Percentiles rank a stretch among this genome's conserved stretches.
Evolutionary conservation across 2,329 filamentous ascomycete genomes (phyloP).

Genomic region (Microsporum ferrugineum): DNA sequence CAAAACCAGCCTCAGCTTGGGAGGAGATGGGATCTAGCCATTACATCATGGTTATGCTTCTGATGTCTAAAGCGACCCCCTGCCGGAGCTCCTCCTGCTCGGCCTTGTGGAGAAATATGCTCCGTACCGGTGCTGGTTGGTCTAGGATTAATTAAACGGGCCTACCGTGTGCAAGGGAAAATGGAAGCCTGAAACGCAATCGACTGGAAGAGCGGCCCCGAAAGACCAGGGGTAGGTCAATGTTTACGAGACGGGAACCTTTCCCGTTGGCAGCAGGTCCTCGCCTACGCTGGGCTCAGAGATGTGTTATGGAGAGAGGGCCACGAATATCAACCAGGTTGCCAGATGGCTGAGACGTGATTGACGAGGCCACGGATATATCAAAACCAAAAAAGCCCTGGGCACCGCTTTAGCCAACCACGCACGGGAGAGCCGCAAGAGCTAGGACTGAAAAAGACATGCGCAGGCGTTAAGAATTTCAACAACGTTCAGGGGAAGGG

Average conservation of each 20-base stretch:
- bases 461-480: not conserved
- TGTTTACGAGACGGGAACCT: not conserved
- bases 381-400: not conserved
- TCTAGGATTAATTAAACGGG: not conserved
- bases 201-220: not conserved
- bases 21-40: not conserved
- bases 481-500: not conserved
- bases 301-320: not conserved
- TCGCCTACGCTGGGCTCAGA: not conserved
- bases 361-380: not conserved
- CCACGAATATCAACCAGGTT: not conserved
- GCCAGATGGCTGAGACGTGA: not conserved
- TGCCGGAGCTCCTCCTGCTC: not conserved
- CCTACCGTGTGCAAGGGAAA: not conserved
- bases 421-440: not conserved
- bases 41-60: not conserved
- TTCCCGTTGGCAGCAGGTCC: not conserved
- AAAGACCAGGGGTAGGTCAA: not conserved
- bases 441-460: not conserved
- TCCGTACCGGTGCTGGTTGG: not conserved
- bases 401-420: not conserved
- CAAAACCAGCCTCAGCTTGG: no score
- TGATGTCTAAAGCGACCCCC: not conserved
- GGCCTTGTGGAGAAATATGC: slow-evolving; percentile 2
- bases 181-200: not conserved